Evolutionary conservation across 2,329 filamentous ascomycete species (phyloP).

Genomic region (Boeremia lycopersici): DNA sequence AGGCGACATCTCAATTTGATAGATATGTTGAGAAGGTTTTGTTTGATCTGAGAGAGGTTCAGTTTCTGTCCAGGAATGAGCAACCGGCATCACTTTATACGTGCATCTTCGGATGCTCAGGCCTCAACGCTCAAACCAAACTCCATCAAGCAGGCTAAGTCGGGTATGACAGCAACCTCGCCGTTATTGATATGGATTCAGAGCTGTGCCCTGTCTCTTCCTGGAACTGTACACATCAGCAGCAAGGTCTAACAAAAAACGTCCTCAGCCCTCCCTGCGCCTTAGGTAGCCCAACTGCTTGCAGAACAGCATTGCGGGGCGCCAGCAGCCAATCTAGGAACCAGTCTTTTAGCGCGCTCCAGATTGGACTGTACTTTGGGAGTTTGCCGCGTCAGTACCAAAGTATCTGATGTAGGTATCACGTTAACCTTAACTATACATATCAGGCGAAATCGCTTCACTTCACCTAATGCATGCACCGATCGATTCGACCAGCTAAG

Average conservation of each 20-base stretch:
- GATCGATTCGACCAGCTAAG: neutral
- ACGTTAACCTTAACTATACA: neutral
- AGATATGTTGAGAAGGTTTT: no score
- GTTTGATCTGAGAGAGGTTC: no score
- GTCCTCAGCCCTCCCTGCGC: neutral
- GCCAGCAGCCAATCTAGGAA: neutral
- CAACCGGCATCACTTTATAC: no score
- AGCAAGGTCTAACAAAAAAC: neutral
- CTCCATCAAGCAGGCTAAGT: neutral
- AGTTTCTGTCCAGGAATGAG: no score
- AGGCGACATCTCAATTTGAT: neutral
- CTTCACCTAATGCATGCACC: neutral
- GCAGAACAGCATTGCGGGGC: neutral
- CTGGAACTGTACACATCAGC: no score
- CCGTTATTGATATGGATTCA: neutral
- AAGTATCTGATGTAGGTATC: neutral
- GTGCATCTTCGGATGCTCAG: no score
- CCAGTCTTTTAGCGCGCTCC: neutral
- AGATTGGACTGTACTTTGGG: neutral
- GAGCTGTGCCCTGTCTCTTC: neutral
- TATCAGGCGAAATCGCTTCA: neutral
- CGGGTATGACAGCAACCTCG: no score
- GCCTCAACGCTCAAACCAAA: neutral
- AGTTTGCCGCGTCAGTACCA: neutral
- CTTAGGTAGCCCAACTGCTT: neutral